These are phyloP conservation scores for Tetrastigma voinierianum DNA, from an alignment of 164 flowering plant genomes.

Conservation along the genomic window DNA sequence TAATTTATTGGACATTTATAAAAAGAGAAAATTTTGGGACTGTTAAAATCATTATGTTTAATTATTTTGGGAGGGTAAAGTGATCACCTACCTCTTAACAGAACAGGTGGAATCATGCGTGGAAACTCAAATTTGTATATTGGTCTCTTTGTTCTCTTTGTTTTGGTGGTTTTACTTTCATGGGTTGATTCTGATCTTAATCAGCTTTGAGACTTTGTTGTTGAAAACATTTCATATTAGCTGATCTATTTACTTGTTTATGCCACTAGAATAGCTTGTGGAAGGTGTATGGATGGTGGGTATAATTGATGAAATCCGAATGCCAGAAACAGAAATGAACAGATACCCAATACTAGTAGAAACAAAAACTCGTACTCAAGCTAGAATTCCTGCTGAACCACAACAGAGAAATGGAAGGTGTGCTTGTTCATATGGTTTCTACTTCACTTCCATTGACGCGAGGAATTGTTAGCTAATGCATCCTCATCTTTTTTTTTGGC, in stretches of 20 bases:
- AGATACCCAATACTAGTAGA: constrained; percentile 55
- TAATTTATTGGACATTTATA: too few species aligned
- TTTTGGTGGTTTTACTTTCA: neutral
- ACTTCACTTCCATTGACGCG: neutral
- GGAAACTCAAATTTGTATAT: neutral
- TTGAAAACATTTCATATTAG: neutral
- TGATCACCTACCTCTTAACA: neutral
- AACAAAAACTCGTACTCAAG: constrained; percentile 69
- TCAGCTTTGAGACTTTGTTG: neutral
- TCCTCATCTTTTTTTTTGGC: neutral
- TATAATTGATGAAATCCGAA: constrained; percentile 75
- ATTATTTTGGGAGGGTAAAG: neutral
- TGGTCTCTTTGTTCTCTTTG: neutral
- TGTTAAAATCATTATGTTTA: neutral
- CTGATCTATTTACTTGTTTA: constrained; percentile 1
- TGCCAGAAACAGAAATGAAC: constrained; percentile 36
- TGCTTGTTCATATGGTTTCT: neutral
- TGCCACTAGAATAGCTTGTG: constrained; percentile 45
- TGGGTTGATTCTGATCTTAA: neutral
- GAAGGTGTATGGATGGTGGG: constrained; percentile 84
- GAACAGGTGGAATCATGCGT: neutral
- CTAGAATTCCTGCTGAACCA: constrained; percentile 67
- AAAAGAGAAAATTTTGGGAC: neutral
- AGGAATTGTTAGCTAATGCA: neutral
- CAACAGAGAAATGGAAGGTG: constrained; percentile 95